These are phyloP conservation scores for Pseudogymnoascus pannorum DNA, from an alignment of 2,329 filamentous ascomycete species.

Conservation along the genomic window DNA sequence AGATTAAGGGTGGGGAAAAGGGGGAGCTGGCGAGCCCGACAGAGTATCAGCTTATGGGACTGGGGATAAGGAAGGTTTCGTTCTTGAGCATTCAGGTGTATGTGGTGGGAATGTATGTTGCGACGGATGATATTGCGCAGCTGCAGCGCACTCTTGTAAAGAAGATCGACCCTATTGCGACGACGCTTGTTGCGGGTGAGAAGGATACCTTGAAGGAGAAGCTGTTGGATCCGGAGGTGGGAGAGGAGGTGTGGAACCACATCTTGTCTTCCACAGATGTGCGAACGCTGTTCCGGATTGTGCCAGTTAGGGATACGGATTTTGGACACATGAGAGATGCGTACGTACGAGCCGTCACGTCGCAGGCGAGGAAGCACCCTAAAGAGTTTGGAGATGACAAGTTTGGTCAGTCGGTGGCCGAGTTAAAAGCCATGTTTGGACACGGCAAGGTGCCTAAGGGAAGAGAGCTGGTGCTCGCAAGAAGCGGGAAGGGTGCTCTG, in stretches of 20 bases:
- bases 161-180: constrained; percentile 68
- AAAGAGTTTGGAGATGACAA: constrained; percentile 57
- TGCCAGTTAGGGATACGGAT: constrained; percentile 89
- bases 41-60: constrained; percentile 81
- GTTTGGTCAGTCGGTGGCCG: constrained; percentile 67
- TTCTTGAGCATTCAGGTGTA: constrained; percentile 91
- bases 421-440: constrained; percentile 77
- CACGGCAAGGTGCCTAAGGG: constrained; percentile 74
- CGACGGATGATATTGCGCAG: constrained; percentile 71
- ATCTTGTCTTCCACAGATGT: constrained; percentile 61
- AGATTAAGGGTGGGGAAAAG: constrained; percentile 10
- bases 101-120: constrained; percentile 86
- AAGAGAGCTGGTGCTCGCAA: constrained; percentile 65
- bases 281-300: constrained; percentile 73
- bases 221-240: constrained; percentile 61
- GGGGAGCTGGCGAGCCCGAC: constrained; percentile 30
- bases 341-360: constrained; percentile 78
- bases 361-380: constrained; percentile 52
- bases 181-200: constrained; percentile 74
- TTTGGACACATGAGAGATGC: constrained; percentile 89
- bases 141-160: constrained; percentile 72
- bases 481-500: constrained; percentile 59
- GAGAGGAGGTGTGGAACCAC: constrained; percentile 67
- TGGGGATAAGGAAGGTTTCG: constrained; percentile 83
- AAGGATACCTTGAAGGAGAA: constrained; percentile 63